Conservation (phyloP, 83 land plant genomes). For the Diphasiastrum complanatum region DNA sequence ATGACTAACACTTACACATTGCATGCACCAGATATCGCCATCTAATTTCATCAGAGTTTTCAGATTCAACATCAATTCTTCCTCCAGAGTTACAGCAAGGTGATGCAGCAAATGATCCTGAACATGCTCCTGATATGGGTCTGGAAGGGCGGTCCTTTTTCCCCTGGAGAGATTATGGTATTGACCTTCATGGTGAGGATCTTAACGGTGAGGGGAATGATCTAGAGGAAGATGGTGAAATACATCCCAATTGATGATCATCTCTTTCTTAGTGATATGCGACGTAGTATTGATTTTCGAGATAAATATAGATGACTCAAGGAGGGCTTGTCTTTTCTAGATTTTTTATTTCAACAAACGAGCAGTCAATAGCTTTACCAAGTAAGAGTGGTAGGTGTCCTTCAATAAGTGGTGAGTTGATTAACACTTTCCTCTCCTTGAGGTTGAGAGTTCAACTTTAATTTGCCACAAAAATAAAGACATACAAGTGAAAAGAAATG, state of each 20-base stretch:
- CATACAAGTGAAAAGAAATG: too few species aligned
- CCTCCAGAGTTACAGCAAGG: constrained; percentile 35
- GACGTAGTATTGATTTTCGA: too few species aligned
- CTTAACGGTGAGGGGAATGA: not conserved
- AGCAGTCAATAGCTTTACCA: too few species aligned
- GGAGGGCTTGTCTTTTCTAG: too few species aligned
- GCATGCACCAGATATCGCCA: constrained; percentile 22
- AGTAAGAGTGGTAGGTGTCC: too few species aligned
- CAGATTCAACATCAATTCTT: constrained; percentile 27
- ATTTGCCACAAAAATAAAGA: too few species aligned
- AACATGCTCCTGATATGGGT: not conserved
- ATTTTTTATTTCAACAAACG: too few species aligned
- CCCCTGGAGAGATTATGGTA: constrained; percentile 35
- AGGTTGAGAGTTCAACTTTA: too few species aligned
- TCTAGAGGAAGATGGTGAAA: not conserved
- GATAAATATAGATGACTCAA: too few species aligned
- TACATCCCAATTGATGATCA: not conserved
- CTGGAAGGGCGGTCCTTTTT: constrained; percentile 22
- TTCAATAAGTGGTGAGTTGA: too few species aligned
- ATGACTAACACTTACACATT: not conserved
- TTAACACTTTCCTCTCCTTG: too few species aligned
- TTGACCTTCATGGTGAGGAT: constrained; percentile 27
- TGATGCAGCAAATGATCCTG: constrained; percentile 17
- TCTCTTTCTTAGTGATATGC: not conserved
- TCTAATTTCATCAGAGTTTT: constrained; percentile 26